phyloP scores from a whole-genome alignment of 2,329 filamentous ascomycete species.

The Talaromyces sp. region DNA sequence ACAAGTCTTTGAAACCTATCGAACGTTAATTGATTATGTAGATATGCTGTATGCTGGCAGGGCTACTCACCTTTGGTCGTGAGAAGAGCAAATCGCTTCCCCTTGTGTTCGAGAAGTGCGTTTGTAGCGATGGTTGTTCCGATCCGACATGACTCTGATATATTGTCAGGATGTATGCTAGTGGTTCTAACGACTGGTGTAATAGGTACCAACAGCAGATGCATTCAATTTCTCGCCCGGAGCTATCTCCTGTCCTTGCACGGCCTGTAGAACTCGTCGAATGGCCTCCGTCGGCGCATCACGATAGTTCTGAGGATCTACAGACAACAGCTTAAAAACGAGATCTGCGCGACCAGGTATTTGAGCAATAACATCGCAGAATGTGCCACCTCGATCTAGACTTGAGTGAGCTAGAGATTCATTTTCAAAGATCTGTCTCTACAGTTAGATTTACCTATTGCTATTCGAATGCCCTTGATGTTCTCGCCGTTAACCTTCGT shows the following conservation, averaged over 20 bases:
- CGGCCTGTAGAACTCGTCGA: constrained; percentile 64
- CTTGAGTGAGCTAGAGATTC: background rate
- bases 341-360: constrained; percentile 26
- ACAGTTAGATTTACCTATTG: background rate
- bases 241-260: constrained; percentile 22
- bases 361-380: constrained; percentile 30
- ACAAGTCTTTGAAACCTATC: constrained; percentile 68
- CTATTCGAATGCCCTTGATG: background rate
- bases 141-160: constrained; percentile 60
- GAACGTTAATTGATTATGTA: background rate
- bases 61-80: constrained; percentile 56
- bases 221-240: constrained; percentile 18
- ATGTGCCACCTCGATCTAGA: constrained; percentile 29
- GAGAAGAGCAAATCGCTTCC: constrained; percentile 77
- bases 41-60: too few relatives aligned
- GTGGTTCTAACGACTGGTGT: background rate
- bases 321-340: constrained; percentile 32
- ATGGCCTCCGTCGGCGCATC: constrained; percentile 71
- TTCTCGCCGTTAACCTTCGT: background rate
- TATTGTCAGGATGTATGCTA: background rate
- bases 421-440: background rate
- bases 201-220: constrained; percentile 10
- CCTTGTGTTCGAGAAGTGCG: constrained; percentile 79
- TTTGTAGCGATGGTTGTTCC: constrained; percentile 92
- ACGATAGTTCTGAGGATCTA: constrained; percentile 29